Conservation (phyloP, 78 protist genomes). For the Dictyostelium firmibasis region DNA sequence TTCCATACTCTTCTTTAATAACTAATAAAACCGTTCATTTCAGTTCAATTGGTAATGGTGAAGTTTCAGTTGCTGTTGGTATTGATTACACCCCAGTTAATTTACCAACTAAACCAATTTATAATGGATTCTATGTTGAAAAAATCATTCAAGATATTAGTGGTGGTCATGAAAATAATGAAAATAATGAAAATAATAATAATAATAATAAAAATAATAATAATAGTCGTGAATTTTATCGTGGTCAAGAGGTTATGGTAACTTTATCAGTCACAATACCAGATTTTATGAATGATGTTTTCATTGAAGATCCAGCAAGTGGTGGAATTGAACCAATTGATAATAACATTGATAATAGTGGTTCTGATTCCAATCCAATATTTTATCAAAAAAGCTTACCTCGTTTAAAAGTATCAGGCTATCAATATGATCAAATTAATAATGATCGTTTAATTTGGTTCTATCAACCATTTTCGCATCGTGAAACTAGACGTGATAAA, state of each 20-base stretch:
- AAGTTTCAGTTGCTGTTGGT: constrained; percentile 43
- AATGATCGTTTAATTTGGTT: constrained; percentile 10
- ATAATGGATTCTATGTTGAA: constrained; percentile 57
- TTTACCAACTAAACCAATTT: constrained; percentile 1
- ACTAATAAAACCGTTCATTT: constrained; percentile 7
- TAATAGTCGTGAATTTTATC: background rate
- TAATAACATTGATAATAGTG: constrained; percentile 30
- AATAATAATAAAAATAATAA: background rate
- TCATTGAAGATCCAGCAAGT: constrained; percentile 24
- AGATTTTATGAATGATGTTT: constrained; percentile 39
- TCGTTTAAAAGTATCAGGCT: background rate
- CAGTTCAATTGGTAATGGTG: constrained; percentile 35
- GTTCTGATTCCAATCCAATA: background rate
- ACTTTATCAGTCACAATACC: constrained; percentile 25
- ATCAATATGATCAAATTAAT: background rate
- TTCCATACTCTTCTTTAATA: background rate
- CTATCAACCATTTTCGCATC: constrained; percentile 34
- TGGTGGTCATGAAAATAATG: too few relatives aligned
- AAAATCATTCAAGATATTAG: constrained; percentile 1
- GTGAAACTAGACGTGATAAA: constrained; percentile 40
- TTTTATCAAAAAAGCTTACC: background rate
- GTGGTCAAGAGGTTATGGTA: constrained; percentile 50
- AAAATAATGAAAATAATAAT: background rate
- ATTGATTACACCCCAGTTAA: constrained; percentile 33
- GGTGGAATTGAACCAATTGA: constrained; percentile 65